Percentiles rank a stretch among this genome's conserved stretches.
These are phyloP conservation scores for Alloteropsis semialata DNA, from an alignment of 176 grass and related monocot genomes.

Conservation along the genomic window DNA sequence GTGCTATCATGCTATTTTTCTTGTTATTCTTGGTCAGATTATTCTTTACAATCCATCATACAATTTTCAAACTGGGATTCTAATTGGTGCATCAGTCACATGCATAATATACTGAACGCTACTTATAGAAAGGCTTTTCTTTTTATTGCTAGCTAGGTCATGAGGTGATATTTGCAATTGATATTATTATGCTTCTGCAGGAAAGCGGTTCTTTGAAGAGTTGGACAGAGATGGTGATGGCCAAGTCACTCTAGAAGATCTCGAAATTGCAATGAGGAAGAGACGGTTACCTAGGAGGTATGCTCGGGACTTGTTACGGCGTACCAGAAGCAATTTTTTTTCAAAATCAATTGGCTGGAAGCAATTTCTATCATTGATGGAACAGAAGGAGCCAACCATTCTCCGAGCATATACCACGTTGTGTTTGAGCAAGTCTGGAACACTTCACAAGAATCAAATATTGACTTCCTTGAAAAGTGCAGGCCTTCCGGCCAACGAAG, in stretches of 20 bases:
- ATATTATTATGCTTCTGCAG: slow-evolving; percentile 44
- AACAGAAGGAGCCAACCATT: slow-evolving; percentile 97
- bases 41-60: not conserved
- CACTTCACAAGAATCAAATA: slow-evolving; percentile 94
- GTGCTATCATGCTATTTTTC: too few species aligned
- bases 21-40: not conserved
- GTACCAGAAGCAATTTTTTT: slow-evolving; percentile 81
- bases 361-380: slow-evolving; percentile 93
- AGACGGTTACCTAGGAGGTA: slow-evolving; percentile 78
- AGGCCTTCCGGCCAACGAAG: slow-evolving; percentile 85
- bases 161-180: not conserved
- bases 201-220: slow-evolving; percentile 95
- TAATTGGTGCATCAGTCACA: not conserved
- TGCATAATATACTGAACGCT: not conserved
- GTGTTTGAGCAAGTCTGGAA: slow-evolving; percentile 96
- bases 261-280: slow-evolving; percentile 93
- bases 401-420: slow-evolving; percentile 87
- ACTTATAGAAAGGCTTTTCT: not conserved
- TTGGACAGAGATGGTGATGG: slow-evolving; percentile 94
- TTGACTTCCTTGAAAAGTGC: slow-evolving; percentile 77
- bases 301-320: slow-evolving; percentile 71
- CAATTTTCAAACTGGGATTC: not conserved
- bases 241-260: slow-evolving; percentile 87
- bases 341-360: slow-evolving; percentile 98
- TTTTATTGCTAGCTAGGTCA: not conserved